A percentile compares a stretch with the other conserved stretches of the same genome.
These are phyloP conservation scores for Solanum pimpinellifolium DNA, from an alignment of 257 asterid species.

Conservation along the genomic window DNA sequence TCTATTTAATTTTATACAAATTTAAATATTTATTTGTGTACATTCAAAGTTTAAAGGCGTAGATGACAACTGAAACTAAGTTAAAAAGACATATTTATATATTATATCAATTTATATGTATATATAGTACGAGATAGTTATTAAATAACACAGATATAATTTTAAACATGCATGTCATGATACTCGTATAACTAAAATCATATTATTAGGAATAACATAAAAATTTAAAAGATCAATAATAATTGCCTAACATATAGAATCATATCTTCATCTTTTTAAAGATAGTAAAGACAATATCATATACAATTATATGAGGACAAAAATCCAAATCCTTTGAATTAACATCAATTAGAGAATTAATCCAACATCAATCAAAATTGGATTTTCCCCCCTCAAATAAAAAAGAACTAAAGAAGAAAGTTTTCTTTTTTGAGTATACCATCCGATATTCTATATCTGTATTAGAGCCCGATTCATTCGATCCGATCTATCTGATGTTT, in stretches of 20 bases:
- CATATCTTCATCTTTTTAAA: too few species aligned
- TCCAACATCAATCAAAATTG: neutral
- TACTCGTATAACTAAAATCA: neutral
- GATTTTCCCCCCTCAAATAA: neutral
- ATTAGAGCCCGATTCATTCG: rapidly evolving
- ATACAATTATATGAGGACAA: neutral
- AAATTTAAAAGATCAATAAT: neutral
- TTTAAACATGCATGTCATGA: neutral
- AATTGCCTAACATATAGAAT: neutral
- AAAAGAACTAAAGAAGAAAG: neutral
- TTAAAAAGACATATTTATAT: too few species aligned
- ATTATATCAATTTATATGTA: neutral
- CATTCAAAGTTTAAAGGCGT: too few species aligned
- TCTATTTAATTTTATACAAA: neutral
- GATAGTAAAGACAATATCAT: neutral
- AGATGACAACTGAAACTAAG: too few species aligned
- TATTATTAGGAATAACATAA: neutral
- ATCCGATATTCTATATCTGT: too few species aligned
- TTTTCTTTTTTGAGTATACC: too few species aligned
- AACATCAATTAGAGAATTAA: neutral
- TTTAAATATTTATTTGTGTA: too few species aligned
- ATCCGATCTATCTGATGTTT: rapidly evolving
- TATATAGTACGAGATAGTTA: too few species aligned
- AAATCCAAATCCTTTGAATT: neutral
- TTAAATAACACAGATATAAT: neutral